Conservation (phyloP, 306 rosid genomes). For the Fragaria nilgerrensis region DNA sequence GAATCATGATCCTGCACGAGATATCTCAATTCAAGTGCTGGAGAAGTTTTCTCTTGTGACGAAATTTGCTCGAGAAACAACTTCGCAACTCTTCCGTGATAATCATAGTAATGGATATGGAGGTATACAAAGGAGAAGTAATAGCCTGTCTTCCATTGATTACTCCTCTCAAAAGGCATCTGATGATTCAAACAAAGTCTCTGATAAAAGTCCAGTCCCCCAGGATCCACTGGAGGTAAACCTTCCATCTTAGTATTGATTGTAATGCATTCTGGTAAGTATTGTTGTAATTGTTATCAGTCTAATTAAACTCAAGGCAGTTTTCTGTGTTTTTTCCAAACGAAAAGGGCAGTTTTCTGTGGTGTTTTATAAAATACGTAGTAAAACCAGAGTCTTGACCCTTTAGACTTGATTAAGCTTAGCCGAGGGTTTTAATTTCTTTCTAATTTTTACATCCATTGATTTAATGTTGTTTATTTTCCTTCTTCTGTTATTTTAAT, state of each 20-base stretch:
- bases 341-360: not conserved
- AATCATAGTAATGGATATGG: conserved; percentile 65
- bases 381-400: not conserved
- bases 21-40: conserved; percentile 87
- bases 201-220: conserved; percentile 44
- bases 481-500: conserved; percentile 14
- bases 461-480: conserved; percentile 9
- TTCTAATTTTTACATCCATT: not conserved
- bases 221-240: conserved; percentile 76
- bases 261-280: not conserved
- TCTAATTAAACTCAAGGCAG: not conserved
- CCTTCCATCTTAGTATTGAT: conserved; percentile 2
- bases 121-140: conserved; percentile 48
- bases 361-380: not conserved
- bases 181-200: conserved; percentile 32
- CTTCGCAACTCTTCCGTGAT: conserved; percentile 92
- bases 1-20: conserved; percentile 81
- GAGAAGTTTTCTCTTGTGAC: conserved; percentile 98
- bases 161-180: conserved; percentile 45
- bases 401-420: not conserved
- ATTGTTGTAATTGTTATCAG: not conserved
- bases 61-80: conserved; percentile 96
- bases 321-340: not conserved
- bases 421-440: not conserved
- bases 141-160: conserved; percentile 42